Conservation (phyloP, 2,329 filamentous ascomycete species). For the Ophiostoma sp. region DNA sequence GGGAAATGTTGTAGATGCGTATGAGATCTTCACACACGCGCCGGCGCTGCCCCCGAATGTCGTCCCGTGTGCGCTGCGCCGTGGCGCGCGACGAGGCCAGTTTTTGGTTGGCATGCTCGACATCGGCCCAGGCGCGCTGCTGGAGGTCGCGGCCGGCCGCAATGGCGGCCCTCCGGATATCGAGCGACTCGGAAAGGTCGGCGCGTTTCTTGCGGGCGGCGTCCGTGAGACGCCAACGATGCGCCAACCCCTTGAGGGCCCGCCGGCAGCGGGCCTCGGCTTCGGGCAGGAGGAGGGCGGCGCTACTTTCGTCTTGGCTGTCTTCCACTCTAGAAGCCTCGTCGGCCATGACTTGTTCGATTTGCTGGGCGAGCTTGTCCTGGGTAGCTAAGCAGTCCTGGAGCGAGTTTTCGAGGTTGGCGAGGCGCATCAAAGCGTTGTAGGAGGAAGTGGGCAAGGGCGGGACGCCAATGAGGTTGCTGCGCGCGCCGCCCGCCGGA, state of each 20-base stretch:
- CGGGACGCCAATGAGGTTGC: constrained; percentile 51
- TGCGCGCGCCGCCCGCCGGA: constrained; percentile 35
- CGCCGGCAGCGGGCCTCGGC: constrained; percentile 53
- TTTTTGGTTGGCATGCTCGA: constrained; percentile 61
- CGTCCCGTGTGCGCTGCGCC: constrained; percentile 58
- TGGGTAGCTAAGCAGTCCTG: constrained; percentile 83
- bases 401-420: constrained; percentile 85
- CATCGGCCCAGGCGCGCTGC: constrained; percentile 57
- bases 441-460: constrained; percentile 72
- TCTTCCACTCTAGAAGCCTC: constrained; percentile 30
- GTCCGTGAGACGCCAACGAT: constrained; percentile 67
- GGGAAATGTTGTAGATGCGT: constrained; percentile 77
- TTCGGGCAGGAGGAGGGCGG: constrained; percentile 46
- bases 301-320: background rate
- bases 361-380: constrained; percentile 72
- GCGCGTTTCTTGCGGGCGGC: constrained; percentile 62
- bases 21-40: constrained; percentile 83
- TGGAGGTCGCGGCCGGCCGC: constrained; percentile 61
- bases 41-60: constrained; percentile 80
- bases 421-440: constrained; percentile 81
- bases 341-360: constrained; percentile 58
- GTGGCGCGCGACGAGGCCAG: constrained; percentile 58
- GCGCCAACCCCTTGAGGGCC: constrained; percentile 56
- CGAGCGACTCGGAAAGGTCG: constrained; percentile 67
- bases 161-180: constrained; percentile 67